Conservation (phyloP, 345 rosid species). For the Brassica cretica region DNA sequence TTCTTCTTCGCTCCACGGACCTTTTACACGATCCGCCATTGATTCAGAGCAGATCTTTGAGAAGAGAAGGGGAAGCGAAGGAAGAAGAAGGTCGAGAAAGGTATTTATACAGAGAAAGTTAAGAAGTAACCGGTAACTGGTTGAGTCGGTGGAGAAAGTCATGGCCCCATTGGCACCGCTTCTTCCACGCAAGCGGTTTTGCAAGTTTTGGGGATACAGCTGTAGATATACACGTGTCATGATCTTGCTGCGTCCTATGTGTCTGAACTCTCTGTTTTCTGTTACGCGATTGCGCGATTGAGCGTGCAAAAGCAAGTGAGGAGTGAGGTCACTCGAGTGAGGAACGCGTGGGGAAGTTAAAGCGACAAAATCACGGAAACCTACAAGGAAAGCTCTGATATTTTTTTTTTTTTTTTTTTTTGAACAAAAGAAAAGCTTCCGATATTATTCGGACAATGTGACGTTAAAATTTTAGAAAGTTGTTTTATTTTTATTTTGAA, state of each 20-base stretch:
- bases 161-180: constrained; percentile 54
- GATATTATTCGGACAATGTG: constrained; percentile 14
- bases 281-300: constrained; percentile 2
- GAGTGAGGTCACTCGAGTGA: not conserved
- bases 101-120: constrained; percentile 33
- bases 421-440: too few species aligned
- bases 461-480: constrained; percentile 17
- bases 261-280: not conserved
- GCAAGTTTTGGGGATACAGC: constrained; percentile 77
- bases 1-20: constrained; percentile 95
- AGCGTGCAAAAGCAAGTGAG: constrained; percentile 6
- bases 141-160: constrained; percentile 47
- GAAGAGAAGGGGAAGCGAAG: not conserved
- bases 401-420: not conserved
- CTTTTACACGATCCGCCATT: constrained; percentile 77
- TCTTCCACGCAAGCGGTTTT: constrained; percentile 65
- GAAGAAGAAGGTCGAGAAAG: constrained; percentile 20
- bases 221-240: constrained; percentile 75
- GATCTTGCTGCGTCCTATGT: constrained; percentile 13
- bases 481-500: not conserved
- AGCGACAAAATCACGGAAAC: constrained; percentile 41
- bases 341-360: constrained; percentile 36
- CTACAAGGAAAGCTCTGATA: constrained; percentile 38
- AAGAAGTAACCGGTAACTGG: constrained; percentile 43
- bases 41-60: not conserved